Evolutionary conservation across 2,329 filamentous ascomycete species (phyloP).

Genomic region (Westerdykella aurantiaca): DNA sequence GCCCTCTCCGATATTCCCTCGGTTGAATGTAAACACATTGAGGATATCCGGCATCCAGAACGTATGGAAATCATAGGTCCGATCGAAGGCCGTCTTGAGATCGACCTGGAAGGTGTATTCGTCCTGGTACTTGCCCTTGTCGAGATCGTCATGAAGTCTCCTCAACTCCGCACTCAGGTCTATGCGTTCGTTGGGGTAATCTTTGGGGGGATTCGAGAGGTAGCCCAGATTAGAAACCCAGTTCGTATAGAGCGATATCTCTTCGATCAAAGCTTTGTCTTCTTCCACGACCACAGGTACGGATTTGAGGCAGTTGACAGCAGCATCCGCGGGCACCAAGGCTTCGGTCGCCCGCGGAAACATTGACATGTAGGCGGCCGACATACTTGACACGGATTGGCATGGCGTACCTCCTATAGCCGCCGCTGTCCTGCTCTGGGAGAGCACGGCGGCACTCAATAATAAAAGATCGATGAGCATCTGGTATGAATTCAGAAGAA

Average conservation of each 20-base stretch:
- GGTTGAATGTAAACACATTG: conserved; percentile 19
- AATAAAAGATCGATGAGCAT: conserved; percentile 13
- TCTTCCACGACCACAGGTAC: conserved; percentile 20
- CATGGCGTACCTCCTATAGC: conserved; percentile 10
- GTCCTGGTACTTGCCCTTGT: conserved; percentile 20
- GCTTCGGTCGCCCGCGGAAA: conserved; percentile 10
- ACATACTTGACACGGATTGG: conserved; percentile 12
- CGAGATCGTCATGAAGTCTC: conserved; percentile 16
- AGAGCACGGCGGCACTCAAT: conserved; percentile 12
- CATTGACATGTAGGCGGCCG: conserved; percentile 8
- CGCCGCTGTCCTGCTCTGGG: conserved; percentile 10
- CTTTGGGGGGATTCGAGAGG: conserved; percentile 23
- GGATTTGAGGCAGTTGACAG: conserved; percentile 19
- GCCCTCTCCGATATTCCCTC: conserved; percentile 12
- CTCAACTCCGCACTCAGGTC: conserved; percentile 26
- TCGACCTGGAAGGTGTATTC: conserved; percentile 33
- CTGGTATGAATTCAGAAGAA: not conserved
- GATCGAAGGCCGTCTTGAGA: conserved; percentile 16
- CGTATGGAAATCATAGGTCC: conserved; percentile 32
- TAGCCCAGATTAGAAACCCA: conserved; percentile 32
- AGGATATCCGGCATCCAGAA: conserved; percentile 21
- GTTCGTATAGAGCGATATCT: conserved; percentile 17
- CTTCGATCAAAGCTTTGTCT: conserved; percentile 13
- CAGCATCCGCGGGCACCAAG: conserved; percentile 11
- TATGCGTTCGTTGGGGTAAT: conserved; percentile 22